Conservation (phyloP, 805 yeast species). For the Spathaspora passalidarum region DNA sequence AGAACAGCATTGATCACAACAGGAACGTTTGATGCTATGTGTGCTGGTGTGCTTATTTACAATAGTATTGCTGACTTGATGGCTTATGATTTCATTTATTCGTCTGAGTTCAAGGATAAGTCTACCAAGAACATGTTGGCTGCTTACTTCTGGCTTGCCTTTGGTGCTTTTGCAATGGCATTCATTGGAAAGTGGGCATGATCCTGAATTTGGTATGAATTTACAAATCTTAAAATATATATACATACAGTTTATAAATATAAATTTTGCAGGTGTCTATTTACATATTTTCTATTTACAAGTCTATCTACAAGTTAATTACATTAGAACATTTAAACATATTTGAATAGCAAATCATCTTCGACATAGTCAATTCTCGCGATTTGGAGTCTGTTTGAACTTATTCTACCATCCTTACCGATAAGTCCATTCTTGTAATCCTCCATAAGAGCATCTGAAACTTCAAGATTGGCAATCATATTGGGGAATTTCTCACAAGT, state of each 20-base stretch:
- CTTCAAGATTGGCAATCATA: constrained; percentile 20
- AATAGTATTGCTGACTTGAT: constrained; percentile 36
- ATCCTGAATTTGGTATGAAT: no score
- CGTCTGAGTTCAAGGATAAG: constrained; percentile 23
- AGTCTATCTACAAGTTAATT: not conserved
- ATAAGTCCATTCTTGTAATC: constrained; percentile 18
- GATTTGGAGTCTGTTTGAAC: constrained; percentile 16
- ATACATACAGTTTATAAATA: no score
- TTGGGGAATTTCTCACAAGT: constrained; percentile 24
- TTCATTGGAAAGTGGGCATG: constrained; percentile 34
- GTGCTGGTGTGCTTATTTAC: constrained; percentile 34
- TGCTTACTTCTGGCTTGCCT: constrained; percentile 20
- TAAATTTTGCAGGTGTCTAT: no score
- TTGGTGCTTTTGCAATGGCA: constrained; percentile 32
- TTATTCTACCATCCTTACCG: constrained; percentile 21
- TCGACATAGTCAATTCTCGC: constrained; percentile 33
- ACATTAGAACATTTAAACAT: constrained; percentile 1
- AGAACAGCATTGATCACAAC: constrained; percentile 29
- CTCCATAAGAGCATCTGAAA: constrained; percentile 16
- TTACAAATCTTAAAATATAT: no score
- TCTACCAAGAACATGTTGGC: constrained; percentile 15
- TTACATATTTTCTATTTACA: constrained; percentile 5
- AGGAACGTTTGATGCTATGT: constrained; percentile 33
- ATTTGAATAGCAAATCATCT: constrained; percentile 25
- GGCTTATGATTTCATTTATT: constrained; percentile 38